Evolutionary conservation across 2,329 filamentous ascomycete species (phyloP), one percentile per base, ranked within the genome.

Genomic region (Diaporthe sp.): DNA sequence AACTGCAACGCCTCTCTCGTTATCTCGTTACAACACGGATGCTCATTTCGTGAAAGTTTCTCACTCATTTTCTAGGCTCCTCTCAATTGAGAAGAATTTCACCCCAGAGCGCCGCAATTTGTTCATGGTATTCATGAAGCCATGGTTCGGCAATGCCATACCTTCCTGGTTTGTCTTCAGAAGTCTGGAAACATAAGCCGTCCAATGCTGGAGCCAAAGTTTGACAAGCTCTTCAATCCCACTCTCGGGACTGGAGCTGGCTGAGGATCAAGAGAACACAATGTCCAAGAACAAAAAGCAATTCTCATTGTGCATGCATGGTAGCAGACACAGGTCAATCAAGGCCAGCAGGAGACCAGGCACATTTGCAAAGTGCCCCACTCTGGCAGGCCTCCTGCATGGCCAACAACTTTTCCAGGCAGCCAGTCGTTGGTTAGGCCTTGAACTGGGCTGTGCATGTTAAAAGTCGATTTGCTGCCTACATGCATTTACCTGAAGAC

Each of bases 311-410:
- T 37, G 20, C 8, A 39, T n/a, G 31, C 34, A n/a, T n/a, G 25
- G 13, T 20, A 44, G 42, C 42, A 17, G 12, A n/a, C 53, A 17
- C 25, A 20, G 53, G 53, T 55, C 53, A 20, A 31, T 8, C 9
- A 31, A 55, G 13, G 25, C 12, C 15, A 15, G 1, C 28, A 4
- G 28, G 17, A 34, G 53, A 57, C 28, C 28, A 57, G 34, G 34
- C 34, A 61, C 20, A 20, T n/a, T n/a, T 37, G 57, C 57, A 42
- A 42, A 61, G 17, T 7, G 51, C 37, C 37, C 67, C 57, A 51
- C 44, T 34, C 37, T 34, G 37, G 68, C 13, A 53, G 71, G 42
- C 55, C 71, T 63, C 57, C 34, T 17, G 49, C 67, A 53, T 53
- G 12, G 12, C 31, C 63, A 51, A n/a, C 28, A 58, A 20, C 51